Percentiles rank a stretch among this genome's conserved stretches.
Conservation (phyloP, 305 asterid genomes). For the Petunia hybrid region DNA sequence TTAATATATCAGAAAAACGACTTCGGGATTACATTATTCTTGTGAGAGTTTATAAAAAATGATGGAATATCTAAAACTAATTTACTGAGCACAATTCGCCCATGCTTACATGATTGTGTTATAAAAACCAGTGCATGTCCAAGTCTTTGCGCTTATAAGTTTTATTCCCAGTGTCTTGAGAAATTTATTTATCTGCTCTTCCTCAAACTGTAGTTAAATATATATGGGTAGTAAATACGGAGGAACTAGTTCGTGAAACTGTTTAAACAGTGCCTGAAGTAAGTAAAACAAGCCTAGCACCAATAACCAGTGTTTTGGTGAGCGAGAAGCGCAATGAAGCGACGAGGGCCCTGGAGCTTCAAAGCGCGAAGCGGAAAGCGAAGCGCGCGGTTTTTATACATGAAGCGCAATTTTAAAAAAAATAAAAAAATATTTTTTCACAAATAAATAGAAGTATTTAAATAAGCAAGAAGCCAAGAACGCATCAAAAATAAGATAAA, state of each 20-base stretch:
- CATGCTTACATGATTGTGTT: background rate
- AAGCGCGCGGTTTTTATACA: too few relatives aligned
- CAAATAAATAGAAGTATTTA: too few relatives aligned
- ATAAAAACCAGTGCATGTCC: background rate
- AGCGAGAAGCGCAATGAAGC: too few relatives aligned
- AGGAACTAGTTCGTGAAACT: background rate
- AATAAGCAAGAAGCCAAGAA: too few relatives aligned
- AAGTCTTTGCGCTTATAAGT: background rate
- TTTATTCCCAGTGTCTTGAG: background rate
- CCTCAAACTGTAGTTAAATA: background rate
- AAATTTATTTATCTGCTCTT: background rate
- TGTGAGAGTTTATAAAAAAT: background rate
- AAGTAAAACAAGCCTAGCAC: background rate
- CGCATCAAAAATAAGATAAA: too few relatives aligned
- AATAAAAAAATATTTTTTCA: too few relatives aligned
- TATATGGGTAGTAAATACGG: background rate
- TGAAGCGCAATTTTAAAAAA: too few relatives aligned
- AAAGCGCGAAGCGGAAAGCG: too few relatives aligned
- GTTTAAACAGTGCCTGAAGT: background rate
- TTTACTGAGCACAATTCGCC: background rate
- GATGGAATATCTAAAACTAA: background rate
- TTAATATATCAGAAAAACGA: background rate
- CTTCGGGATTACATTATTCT: conserved; percentile 7
- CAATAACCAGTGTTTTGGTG: too few relatives aligned
- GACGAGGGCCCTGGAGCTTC: too few relatives aligned